Base-by-base conservation (phyloP, 371 early-diverging fungal species). In the Mucor piriformis region DNA sequence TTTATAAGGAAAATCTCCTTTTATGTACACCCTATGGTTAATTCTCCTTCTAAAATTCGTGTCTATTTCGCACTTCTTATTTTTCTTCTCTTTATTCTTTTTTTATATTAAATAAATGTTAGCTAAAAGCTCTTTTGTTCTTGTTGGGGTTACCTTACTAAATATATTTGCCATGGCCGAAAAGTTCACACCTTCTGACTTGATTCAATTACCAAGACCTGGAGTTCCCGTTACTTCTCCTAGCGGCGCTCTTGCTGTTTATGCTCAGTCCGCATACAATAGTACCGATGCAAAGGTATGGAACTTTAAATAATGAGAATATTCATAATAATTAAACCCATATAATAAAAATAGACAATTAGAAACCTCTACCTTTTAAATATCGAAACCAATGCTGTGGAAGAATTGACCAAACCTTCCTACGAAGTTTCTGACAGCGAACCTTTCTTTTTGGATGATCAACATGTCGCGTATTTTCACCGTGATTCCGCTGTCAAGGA, bases 171-270 rank as follows among this genome's bases (percentile, higher is more conserved):
- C 43, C 12, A 58, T 64, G 54, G 56, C 54, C n/a, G 37, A 61
- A 18, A 25, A 13, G 3, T 76, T 84, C 20, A 75, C 75, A 13
- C 83, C 86, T 13, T 58, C 66, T 46, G 76, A 76, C 37, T 68
- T 86, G 47, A 76, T 83, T 50, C 65, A 83, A 33, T 64, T 86
- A 6, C 73, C 83, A 18, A 75, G 82, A 21, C 84, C 84, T 7
- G 71, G 74, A 6, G 59, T 59, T 11, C 73, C 78, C n/a, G 40
- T 72, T 0, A 59, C 79, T 33, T 77, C 83, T 8, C 83, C 83
- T 34, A 79, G 67, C 40, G 83, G 84, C 1, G 50, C 60, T 1
- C 58, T 67, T 24, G 83, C 82, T 18, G 81, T 83, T 38, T 84
- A 78, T 66, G 67, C 79, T 8, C 69, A 79, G n/a, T 82, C 83